Base-by-base conservation (phyloP, 768 basidiomycete genomes). In the Mycena alexandri region DNA sequence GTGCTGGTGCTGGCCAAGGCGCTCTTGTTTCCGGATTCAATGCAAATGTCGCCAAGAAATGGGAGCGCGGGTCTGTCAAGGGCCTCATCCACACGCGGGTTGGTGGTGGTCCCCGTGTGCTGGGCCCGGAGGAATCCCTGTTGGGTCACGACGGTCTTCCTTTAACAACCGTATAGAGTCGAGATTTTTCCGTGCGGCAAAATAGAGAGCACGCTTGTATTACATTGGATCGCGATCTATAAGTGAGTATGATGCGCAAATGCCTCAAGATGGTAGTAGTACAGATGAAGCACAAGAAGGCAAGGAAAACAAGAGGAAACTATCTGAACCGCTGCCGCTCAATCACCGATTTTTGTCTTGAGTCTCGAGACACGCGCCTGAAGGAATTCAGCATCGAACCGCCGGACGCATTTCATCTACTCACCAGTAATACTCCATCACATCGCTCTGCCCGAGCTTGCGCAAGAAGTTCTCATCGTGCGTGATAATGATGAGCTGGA, bases 401-500 rank as follows among this genome's bases (percentile, higher is more conserved):
- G 29, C 25, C 13, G 12, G 12, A 21, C 4, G 14, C 59, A 34
- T 47, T 54, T 13, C n/a, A 13, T 38, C 7, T 58, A 77, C 89
- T 73, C 69, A 94, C 95, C 95, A 98, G 76, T 95, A 98, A 74
- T 95, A 90, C 72, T 98, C 95, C 87, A 99, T 92, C n/a, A 94
- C 93, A 70, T 94, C 91, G 68, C 87, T 87, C 68, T 95, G 93
- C 1, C 96, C 96, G 29, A 99, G 86, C 74, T 94, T 94, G 38
- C 89, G 86, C 53, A 99, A 84, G 83, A 99, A 99, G 66, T 89
- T 93, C 79, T 99, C 97, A 80, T 98, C 96, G 78, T 98, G 97
- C 4, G 98, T 99, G 78, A 96, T 97, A 75, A 97, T 91, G 73
- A 99, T 91, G 41, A 99, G 86, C 80, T 99, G 98, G 86, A 99